Base-by-base conservation (phyloP, 1,139 yeast genomes). In the Suhomyces anneliseae region DNA sequence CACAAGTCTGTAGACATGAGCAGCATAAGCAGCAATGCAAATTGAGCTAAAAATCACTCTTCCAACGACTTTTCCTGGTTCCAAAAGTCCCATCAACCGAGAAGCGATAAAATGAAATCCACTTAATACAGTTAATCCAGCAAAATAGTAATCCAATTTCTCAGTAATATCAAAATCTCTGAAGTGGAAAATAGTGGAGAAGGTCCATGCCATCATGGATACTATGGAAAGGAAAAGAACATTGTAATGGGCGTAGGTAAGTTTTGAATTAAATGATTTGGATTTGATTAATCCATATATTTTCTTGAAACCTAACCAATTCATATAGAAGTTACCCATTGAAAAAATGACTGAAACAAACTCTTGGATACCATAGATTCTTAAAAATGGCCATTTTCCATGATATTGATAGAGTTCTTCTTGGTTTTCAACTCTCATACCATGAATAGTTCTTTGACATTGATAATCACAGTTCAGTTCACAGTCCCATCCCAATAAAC, bases 371-470 rank as follows among this genome's bases (percentile, higher is more conserved):
- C 96, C 96, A 15, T 75, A 67, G 1, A 87, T 60, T 46, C 99
- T 75, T 38, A 72, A 55, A 59, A 93, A 93, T 2, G 98, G 98
- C 99, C 99, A 93, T 67, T 93, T 93, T 0, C 99, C 99, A 64
- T 93, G 98, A 67, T 90, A 93, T 62, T 93, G 99, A 41, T 78
- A 78, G 2, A 89, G 70, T 46, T 81, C 83, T 45, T 79, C 76
- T 8, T 74, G 72, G 3, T 68, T 56, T 0, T 51, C 54, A 15
- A 72, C 69, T 24, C 96, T 72, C 40, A 76, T 69, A 2, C 59
- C 57, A 0, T 97, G 90, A 39, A 92, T 73, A 12, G 80, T 64
- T 49, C 88, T 81, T 64, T 93, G 98, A 63, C 99, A 93, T 55
- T 82, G 86, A 66, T 93, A 93, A 66, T 93, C 98, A 66, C 99